Base-by-base conservation (phyloP, 306 rosid species). In the Lathyrus oleraceus region DNA sequence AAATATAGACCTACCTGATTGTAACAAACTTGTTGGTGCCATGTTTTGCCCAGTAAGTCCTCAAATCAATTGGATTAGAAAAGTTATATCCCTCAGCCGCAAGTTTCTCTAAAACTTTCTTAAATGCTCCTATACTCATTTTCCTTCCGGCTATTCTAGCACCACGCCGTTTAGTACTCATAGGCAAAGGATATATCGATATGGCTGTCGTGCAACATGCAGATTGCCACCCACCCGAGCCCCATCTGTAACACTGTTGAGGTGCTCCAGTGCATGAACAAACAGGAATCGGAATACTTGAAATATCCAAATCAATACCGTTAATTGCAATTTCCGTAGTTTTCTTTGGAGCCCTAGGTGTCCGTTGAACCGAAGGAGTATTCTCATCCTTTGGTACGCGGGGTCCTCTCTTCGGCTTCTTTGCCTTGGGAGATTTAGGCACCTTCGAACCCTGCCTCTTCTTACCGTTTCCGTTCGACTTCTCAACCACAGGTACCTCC, bases 21-120 rank as follows among this genome's bases (percentile, higher is more conserved):
- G 97, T 94, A 79, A 94, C 97, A 30, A 94, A 94, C 88, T 94
- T 94, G 84, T 94, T 94, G 78, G 99, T 94, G 68, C 99, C 99
- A 82, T 94, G 97, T 71, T 90, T 94, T 49, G 99, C 99, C 99
- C 99, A 94, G 65, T 87, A 89, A 78, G 78, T 77, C 90, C 85
- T 94, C 81, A 94, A 84, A 85, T 94, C 99, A 80, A 94, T 91
- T 12, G 97, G 89, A 86, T 80, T 83, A 71, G 92, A 75, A 66
- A 94, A 94, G 86, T 94, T 88, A 81, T 91, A 94, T 54, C 97
- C 97, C 80, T 94, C 91, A 4, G 92, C 86, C 16, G 97, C 97
- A 61, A 94, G 95, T 84, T 91, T 94, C 89, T 94, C 99, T 79
- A 94, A 78, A 5, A 94, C 99, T 84, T 94, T 94, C 92, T 91